Evolutionary conservation across 2,329 filamentous ascomycete species (phyloP), one percentile per base, ranked within the genome.

Genomic region (Exophiala phaeomuriformis): DNA sequence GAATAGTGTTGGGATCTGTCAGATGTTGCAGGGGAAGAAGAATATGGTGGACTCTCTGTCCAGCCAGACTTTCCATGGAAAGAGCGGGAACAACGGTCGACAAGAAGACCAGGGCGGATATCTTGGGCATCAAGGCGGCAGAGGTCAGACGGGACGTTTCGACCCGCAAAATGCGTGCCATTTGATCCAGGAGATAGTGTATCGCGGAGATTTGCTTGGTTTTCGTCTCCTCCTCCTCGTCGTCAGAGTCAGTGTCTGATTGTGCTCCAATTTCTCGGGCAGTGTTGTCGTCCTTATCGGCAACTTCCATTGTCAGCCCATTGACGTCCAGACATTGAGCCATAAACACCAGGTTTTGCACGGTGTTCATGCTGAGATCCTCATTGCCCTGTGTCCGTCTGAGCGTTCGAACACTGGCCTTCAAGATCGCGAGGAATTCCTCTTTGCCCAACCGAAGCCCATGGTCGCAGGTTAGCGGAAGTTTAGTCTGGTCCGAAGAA

Each of bases 341-440:
- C 0, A 98, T 75, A 74, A 95, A 95, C 36, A 91, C 77, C 35
- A 95, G 75, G 59, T 95, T 89, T 60, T 89, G 86, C 3, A 88
- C 82, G 8, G 83, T 83, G 66, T 95, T 88, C 40, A 81, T 77
- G 1, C 87, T 87, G n/a, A 97, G 75, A 6, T 82, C 77, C 64
- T 93, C 85, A 10, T 84, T 83, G 5, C 91, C 68, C 48, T 78
- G 79, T 0, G 79, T 76, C 0, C 80, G 80, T 45, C 81, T 81
- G 42, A 95, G 71, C 44, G 77, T 76, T 56, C 74, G 68, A 56
- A 82, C 56, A 77, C 80, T 69, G 76, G 78, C 66, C 72, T 80
- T 69, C 72, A 71, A 76, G 28, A 83, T 67, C 44, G 77, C 70
- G 10, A 80, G 69, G 72, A 94, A 81, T 53, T 84, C 82, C 2